Base-by-base conservation (phyloP, 2,329 filamentous ascomycete genomes). In the Phoma sp. region DNA sequence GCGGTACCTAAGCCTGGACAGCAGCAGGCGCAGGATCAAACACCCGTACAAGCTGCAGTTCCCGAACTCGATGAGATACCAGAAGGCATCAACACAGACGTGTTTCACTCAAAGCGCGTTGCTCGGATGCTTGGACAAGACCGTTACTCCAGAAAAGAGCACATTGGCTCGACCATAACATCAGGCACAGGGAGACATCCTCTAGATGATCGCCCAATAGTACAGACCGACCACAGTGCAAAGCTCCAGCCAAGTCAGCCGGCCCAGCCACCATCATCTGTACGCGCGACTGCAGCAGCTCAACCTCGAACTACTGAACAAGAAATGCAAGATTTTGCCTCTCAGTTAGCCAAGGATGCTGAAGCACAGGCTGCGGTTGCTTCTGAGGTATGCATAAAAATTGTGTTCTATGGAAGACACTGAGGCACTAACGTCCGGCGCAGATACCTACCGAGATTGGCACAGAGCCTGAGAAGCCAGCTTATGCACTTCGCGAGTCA, bases 401-500 rank as follows among this genome's bases (percentile, higher is more conserved):
- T 35, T 19, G 12, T 7, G 17, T 32, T 32, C 15, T 9, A 38
- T 44, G 57, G 62, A 55, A 53, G 43, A 65, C 73, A 70, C 78
- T 80, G 76, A 80, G 79, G 51, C 65, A 72, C 80, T 82, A 72
- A 83, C 76, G 79, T 77, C 62, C 35, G 17, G 33, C 58, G 51
- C 66, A 80, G 78, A 68, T 70, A 39, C 36, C 67, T 40, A 47
- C 49, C 54, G 69, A 72, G 46, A 48, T 74, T 52, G 65, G 52
- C 9, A 43, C 57, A 43, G 60, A 61, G 36, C 57, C 71, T 33
- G 60, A 73, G 53, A 72, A 74, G 39, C 65, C 75, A 29, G 68
- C 77, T 0, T 92, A 96, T 69, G 82, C 89, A 57, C 86, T 99
- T 72, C 84, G 89, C 51, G 94, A 98, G 70, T 99, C 95, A 9